Base-by-base conservation (phyloP, 768 basidiomycete genomes). In the Leucosporidium scottii region DNA sequence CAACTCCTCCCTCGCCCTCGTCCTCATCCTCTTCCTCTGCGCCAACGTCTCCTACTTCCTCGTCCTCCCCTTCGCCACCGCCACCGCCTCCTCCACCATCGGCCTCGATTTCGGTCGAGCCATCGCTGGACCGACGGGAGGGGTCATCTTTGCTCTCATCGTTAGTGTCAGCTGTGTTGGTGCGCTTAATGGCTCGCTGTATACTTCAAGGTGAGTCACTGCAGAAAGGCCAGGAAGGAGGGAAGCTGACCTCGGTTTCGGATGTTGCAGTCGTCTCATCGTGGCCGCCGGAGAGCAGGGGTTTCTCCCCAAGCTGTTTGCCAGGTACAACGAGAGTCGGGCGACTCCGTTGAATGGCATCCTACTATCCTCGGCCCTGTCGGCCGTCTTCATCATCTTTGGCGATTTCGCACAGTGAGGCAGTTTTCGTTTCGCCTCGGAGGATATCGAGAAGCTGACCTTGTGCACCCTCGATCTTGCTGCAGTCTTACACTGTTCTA, bases 111-210 rank as follows among this genome's bases (percentile, higher is more conserved):
- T 94, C 73, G 94, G 94, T 8, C 84, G 87, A 58, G 85, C 85
- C 1, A 79, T 94, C 12, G 90, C 93, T 71, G 94, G 94, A 4
- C 85, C 87, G 7, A 78, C 87, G n/a, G 94, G 96, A 36, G 93
- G 89, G 1, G 84, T 85, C 8, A 74, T 92, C 21, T 96, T 99
- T 76, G 91, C 94, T 1, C 82, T 87, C 60, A 86, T 92, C 83
- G 94, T 99, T 20, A 90, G 92, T 1, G 83, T 97, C 66, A 96
- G 93, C 4, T 96, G 92, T 77, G 91, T 99, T 72, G 94, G 94
- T 23, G 92, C 96, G 1, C 79, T 99, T 61, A 94, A 96, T 76
- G 67, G 65, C 0, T 62, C 63, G 0, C 30, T 73, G 10, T 73
- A 69, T 59, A 72, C 71, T 8, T 69, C 67, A 0, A 60, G 66